phyloP scores from a whole-genome alignment of 2,329 filamentous ascomycete species.

The Pestalotiopsis sp. region DNA sequence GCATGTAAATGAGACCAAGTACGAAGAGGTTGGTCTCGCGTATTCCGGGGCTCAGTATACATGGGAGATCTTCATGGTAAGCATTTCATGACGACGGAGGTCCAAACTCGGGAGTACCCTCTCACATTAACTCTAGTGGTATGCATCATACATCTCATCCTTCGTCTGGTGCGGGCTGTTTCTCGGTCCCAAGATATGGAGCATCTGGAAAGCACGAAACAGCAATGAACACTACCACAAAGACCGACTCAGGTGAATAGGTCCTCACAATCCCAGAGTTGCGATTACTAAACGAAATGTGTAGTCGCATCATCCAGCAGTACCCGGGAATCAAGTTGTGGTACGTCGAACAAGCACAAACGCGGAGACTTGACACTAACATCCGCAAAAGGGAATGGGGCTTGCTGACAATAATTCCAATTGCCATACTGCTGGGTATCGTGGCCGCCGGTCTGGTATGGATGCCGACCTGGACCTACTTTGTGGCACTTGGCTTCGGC shows the following conservation, averaged over 20 bases:
- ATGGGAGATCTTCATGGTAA: constrained; percentile 53
- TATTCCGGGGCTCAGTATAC: constrained; percentile 60
- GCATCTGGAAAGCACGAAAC: constrained; percentile 11
- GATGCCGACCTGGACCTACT: constrained; percentile 63
- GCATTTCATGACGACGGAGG: not conserved
- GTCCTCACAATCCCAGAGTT: not conserved
- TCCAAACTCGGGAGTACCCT: not conserved
- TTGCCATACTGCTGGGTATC: constrained; percentile 45
- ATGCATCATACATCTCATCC: constrained; percentile 60
- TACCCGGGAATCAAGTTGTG: constrained; percentile 3
- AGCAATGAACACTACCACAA: not conserved
- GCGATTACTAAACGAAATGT: not conserved
- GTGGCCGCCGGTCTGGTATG: constrained; percentile 55
- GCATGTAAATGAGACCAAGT: constrained; percentile 46
- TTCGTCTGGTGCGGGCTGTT: constrained; percentile 58
- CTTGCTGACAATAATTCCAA: not conserved
- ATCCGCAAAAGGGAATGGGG: not conserved
- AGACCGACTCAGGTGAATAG: constrained; percentile 6
- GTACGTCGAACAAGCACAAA: not conserved
- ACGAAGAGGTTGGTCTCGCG: constrained; percentile 52
- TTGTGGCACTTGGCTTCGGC: constrained; percentile 58
- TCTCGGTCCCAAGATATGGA: constrained; percentile 5
- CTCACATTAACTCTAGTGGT: constrained; percentile 27
- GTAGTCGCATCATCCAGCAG: constrained; percentile 8
- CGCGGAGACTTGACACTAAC: not conserved